Evolutionary conservation across 1,284 basidiomycete species (phyloP).

Genomic region (Boletellus deceptivus): DNA sequence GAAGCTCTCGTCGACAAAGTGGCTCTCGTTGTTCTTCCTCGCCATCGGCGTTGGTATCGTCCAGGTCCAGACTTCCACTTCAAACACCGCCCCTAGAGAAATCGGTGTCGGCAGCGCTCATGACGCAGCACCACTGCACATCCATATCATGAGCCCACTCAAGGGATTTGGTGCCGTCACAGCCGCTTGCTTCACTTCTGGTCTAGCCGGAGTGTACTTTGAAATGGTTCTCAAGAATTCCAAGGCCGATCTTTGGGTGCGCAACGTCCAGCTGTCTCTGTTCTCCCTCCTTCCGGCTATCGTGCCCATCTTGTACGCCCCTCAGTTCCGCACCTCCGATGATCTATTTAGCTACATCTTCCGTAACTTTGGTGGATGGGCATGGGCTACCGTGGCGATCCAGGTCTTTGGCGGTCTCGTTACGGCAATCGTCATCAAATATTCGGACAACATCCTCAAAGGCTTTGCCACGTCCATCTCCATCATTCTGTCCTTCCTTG

Average conservation of each 20-base stretch:
- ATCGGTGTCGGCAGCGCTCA: constrained; percentile 52
- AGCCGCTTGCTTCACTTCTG: constrained; percentile 75
- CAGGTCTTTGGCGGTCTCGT: constrained; percentile 93
- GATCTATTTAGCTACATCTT: constrained; percentile 54
- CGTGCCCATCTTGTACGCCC: constrained; percentile 61
- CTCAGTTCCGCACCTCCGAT: constrained; percentile 36
- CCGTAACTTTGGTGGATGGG: constrained; percentile 86
- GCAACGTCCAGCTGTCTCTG: constrained; percentile 76
- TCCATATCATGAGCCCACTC: constrained; percentile 61
- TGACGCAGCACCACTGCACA: constrained; percentile 43
- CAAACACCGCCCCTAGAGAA: constrained; percentile 24
- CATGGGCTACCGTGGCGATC: constrained; percentile 86
- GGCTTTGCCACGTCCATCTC: constrained; percentile 94
- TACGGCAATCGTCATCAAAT: constrained; percentile 87
- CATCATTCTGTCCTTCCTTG: constrained; percentile 92
- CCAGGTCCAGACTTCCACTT: constrained; percentile 68
- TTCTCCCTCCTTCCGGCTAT: constrained; percentile 78
- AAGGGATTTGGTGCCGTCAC: constrained; percentile 67
- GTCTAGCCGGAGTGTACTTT: constrained; percentile 81
- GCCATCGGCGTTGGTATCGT: constrained; percentile 91
- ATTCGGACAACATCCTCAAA: constrained; percentile 89
- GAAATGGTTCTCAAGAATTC: constrained; percentile 79
- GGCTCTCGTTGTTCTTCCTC: constrained; percentile 81
- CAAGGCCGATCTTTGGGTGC: constrained; percentile 71
- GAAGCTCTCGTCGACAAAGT: constrained; percentile 71